Percentiles rank a stretch among this genome's conserved stretches.
phyloP scores from a whole-genome alignment of 2,329 filamentous ascomycete species.

The Bipolaris victoriae region DNA sequence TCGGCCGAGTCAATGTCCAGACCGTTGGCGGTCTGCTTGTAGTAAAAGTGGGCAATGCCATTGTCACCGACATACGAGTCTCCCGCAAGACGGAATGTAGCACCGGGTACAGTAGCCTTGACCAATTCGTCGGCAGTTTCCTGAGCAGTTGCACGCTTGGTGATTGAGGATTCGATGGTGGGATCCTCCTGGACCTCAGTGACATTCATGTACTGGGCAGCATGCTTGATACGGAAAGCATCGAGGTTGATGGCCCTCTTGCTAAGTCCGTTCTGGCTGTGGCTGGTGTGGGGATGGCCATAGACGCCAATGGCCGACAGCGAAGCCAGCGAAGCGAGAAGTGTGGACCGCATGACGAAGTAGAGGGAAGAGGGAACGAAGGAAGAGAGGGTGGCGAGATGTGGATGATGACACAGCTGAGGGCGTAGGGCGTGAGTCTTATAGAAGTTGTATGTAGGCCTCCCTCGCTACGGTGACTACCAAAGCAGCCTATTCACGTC shows the following conservation, averaged over 20 bases:
- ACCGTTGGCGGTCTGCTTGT: conserved; percentile 64
- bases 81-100: conserved; percentile 58
- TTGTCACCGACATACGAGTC: conserved; percentile 63
- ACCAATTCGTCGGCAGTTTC: conserved; percentile 44
- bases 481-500: conserved; percentile 6
- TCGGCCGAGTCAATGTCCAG: conserved; percentile 67
- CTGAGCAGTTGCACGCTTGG: conserved; percentile 34
- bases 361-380: conserved; percentile 21
- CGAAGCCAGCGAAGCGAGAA: conserved; percentile 39
- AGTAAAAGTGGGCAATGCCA: conserved; percentile 64
- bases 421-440: conserved; percentile 14
- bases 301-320: conserved; percentile 31
- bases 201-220: conserved; percentile 33
- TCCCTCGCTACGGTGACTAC: conserved; percentile 2
- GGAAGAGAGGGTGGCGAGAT: conserved; percentile 19
- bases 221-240: conserved; percentile 38
- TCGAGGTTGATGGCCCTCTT: conserved; percentile 40
- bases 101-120: conserved; percentile 42
- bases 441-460: conserved; percentile 13
- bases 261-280: conserved; percentile 22
- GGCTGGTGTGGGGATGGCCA: conserved; percentile 29
- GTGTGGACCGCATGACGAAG: conserved; percentile 38
- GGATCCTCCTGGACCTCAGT: conserved; percentile 27
- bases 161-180: conserved; percentile 21
- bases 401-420: conserved; percentile 4